Evolutionary conservation across 345 rosid species (phyloP).

Genomic region (Syzygium oleosum): DNA sequence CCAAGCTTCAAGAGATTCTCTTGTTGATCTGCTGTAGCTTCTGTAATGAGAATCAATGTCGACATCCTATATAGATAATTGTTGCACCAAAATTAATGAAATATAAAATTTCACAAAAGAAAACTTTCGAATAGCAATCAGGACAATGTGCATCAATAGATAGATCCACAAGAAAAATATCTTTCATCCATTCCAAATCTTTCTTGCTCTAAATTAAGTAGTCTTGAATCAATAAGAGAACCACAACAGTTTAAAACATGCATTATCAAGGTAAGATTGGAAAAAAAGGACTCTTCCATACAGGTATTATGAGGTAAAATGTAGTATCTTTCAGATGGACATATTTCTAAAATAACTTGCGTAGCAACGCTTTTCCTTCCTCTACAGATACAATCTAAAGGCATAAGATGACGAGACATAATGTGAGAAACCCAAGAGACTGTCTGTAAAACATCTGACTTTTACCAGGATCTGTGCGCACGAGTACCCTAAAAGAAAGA

Average conservation of each 20-base stretch:
- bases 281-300: not conserved
- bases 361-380: not conserved
- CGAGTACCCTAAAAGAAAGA: not conserved
- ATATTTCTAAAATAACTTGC: not conserved
- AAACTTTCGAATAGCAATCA: not conserved
- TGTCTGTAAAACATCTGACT: not conserved
- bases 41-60: slow-evolving; percentile 63
- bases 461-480: not conserved
- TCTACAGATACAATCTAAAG: not conserved
- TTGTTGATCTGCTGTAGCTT: slow-evolving; percentile 56
- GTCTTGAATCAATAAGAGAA: not conserved
- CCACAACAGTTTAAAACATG: not conserved
- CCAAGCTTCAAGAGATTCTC: slow-evolving; percentile 85
- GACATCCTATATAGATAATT: slow-evolving; percentile 39
- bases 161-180: not conserved
- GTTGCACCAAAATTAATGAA: not conserved
- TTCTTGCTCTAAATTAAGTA: not conserved
- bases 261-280: not conserved
- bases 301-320: not conserved
- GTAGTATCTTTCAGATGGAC: not conserved
- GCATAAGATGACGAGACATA: not conserved
- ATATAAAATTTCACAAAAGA: not conserved
- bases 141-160: not conserved
- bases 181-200: not conserved
- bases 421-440: not conserved